Percentiles rank a stretch among this genome's conserved stretches.
Evolutionary conservation across 2,329 filamentous ascomycete genomes (phyloP).

Genomic region (Epichloe aotearoae): DNA sequence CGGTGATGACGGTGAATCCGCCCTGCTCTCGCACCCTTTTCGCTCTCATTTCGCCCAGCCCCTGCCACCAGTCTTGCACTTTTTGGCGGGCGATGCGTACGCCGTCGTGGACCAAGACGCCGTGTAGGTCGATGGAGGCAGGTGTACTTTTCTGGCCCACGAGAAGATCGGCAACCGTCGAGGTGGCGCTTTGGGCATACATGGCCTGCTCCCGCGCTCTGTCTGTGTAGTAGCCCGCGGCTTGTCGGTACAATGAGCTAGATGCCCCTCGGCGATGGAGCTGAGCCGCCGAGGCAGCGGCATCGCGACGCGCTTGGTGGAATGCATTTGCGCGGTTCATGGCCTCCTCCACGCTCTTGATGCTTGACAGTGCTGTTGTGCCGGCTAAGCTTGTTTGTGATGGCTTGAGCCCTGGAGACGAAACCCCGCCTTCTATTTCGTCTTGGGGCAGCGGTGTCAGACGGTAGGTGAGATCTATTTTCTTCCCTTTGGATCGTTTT

Average conservation of each 20-base stretch:
- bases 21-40: slow-evolving; percentile 32
- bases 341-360: slow-evolving; percentile 15
- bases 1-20: slow-evolving; percentile 63
- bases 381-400: background rate
- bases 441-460: slow-evolving; percentile 20
- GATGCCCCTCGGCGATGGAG: slow-evolving; percentile 43
- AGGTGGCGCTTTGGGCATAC: slow-evolving; percentile 42
- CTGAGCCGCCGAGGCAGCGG: slow-evolving; percentile 24
- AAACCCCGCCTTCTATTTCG: slow-evolving; percentile 7
- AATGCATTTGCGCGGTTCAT: slow-evolving; percentile 15
- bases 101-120: slow-evolving; percentile 67
- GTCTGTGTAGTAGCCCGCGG: slow-evolving; percentile 62
- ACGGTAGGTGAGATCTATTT: slow-evolving; percentile 25
- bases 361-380: background rate
- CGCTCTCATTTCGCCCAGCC: slow-evolving; percentile 50
- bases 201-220: slow-evolving; percentile 51
- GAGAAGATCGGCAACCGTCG: slow-evolving; percentile 54
- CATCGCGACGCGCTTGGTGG: slow-evolving; percentile 19
- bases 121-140: slow-evolving; percentile 63
- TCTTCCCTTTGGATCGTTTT: slow-evolving; percentile 23
- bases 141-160: slow-evolving; percentile 54
- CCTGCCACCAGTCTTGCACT: slow-evolving; percentile 64
- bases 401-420: background rate
- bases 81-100: slow-evolving; percentile 60
- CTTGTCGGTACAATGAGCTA: slow-evolving; percentile 60